These are phyloP conservation scores for Gracilaria caudata DNA, from an alignment of 23 red algal species.

Conservation along the genomic window DNA sequence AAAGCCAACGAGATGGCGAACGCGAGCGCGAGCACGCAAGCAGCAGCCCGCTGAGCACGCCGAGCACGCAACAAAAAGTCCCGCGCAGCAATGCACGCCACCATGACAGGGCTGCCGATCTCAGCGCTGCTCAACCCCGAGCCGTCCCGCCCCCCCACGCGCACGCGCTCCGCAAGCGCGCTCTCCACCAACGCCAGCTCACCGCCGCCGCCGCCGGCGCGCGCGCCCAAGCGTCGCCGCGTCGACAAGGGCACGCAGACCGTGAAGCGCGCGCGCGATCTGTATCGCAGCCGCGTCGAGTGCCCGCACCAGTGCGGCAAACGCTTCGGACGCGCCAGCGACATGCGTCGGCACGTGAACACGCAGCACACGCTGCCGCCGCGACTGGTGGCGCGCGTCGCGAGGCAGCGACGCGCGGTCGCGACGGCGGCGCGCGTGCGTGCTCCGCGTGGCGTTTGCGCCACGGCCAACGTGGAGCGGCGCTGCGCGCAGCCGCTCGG, in stretches of 20 bases:
- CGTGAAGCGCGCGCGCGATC: not conserved
- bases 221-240: not conserved
- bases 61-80: not conserved
- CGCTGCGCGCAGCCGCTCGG: not conserved
- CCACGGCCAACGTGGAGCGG: not conserved
- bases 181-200: not conserved
- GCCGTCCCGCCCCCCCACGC: not conserved
- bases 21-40: not conserved
- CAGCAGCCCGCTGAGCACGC: not conserved
- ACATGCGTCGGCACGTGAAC: not conserved
- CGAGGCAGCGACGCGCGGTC: not conserved
- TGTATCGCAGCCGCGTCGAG: not conserved
- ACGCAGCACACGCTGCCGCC: not conserved
- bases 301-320: not conserved
- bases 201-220: not conserved
- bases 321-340: not conserved
- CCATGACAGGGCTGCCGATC: not conserved
- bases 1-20: not conserved
- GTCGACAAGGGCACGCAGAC: constrained; percentile 5
- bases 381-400: too few relatives aligned
- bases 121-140: not conserved
- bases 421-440: not conserved
- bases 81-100: not conserved
- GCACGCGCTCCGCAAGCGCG: not conserved
- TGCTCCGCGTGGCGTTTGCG: not conserved